Conservation (phyloP, 1,284 basidiomycete genomes). For the Ustilago esculenta region DNA sequence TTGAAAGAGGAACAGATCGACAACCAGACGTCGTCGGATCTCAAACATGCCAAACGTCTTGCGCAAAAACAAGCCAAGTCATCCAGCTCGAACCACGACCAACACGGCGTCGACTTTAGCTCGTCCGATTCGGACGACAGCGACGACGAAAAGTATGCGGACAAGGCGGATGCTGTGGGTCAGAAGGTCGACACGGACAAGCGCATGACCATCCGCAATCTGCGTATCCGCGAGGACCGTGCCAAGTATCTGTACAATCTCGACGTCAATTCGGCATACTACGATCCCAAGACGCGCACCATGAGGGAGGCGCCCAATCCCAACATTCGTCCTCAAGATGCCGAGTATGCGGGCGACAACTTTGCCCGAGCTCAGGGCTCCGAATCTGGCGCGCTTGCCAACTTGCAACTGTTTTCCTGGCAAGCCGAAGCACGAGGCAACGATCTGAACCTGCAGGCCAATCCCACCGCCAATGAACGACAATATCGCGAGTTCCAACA, state of each 20-base stretch:
- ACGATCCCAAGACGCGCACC: conserved; percentile 98
- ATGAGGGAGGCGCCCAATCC: conserved; percentile 95
- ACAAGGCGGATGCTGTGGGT: conserved; percentile 94
- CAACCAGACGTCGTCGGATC: conserved; percentile 75
- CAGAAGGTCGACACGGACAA: conserved; percentile 98
- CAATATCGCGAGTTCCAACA: conserved; percentile 88
- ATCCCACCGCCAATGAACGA: conserved; percentile 90
- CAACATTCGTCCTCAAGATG: conserved; percentile 82
- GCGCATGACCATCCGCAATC: conserved; percentile 94
- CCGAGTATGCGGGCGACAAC: conserved; percentile 94
- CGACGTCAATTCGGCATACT: conserved; percentile 94
- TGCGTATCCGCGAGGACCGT: conserved; percentile 98
- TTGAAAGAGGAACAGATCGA: conserved; percentile 95
- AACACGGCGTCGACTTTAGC: conserved; percentile 73
- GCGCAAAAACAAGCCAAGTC: conserved; percentile 79
- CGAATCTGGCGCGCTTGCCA: conserved; percentile 88
- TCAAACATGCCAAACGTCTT: conserved; percentile 77
- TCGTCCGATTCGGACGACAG: conserved; percentile 76
- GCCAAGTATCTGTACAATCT: conserved; percentile 98
- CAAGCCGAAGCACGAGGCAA: conserved; percentile 91
- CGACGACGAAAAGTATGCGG: conserved; percentile 77
- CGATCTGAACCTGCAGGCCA: conserved; percentile 93
- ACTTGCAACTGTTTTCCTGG: conserved; percentile 96
- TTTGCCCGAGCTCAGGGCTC: conserved; percentile 84
- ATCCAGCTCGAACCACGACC: conserved; percentile 31